phyloP scores from a whole-genome alignment of 1,284 basidiomycete species.

The Tilletiopsis washingtonensis region DNA sequence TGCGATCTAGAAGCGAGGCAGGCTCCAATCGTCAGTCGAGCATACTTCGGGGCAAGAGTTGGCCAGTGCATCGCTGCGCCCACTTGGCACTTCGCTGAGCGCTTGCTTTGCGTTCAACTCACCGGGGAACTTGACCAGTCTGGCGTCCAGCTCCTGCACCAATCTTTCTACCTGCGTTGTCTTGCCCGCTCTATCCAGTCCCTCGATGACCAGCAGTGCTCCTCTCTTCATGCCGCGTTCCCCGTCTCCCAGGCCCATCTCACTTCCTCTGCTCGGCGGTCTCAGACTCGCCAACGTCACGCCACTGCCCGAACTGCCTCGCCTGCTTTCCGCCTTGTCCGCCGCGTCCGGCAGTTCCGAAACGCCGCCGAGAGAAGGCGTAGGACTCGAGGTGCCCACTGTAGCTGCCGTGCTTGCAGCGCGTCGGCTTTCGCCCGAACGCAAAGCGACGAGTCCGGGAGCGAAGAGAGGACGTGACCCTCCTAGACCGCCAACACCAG shows the following conservation, averaged over 20 bases:
- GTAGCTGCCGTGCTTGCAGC: conserved; percentile 37
- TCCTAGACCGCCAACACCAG: conserved; percentile 30
- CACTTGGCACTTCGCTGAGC: not conserved
- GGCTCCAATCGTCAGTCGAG: conserved; percentile 1
- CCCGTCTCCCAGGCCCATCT: too few relatives aligned
- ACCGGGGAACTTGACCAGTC: conserved; percentile 40
- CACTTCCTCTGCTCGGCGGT: not conserved
- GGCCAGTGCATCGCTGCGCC: not conserved
- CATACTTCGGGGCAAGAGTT: not conserved
- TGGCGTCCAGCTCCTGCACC: conserved; percentile 13
- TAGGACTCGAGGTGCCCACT: conserved; percentile 25
- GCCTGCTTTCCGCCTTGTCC: not conserved
- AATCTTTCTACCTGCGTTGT: conserved; percentile 42
- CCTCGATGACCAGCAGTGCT: conserved; percentile 43
- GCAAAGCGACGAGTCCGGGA: conserved; percentile 16
- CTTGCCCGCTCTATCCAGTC: conserved; percentile 45
- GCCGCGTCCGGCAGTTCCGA: not conserved
- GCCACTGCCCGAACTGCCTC: not conserved
- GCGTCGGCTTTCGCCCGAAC: conserved; percentile 14
- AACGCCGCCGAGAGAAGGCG: conserved; percentile 10
- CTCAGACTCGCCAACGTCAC: not conserved
- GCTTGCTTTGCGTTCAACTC: not conserved
- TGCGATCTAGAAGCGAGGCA: conserved; percentile 69
- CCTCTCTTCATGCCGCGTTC: conserved; percentile 19
- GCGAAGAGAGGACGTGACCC: conserved; percentile 17